A percentile compares a stretch with the other conserved stretches of the same genome.
These are phyloP conservation scores for Pichia membranifaciens DNA, from an alignment of 805 yeast genomes.

Conservation along the genomic window DNA sequence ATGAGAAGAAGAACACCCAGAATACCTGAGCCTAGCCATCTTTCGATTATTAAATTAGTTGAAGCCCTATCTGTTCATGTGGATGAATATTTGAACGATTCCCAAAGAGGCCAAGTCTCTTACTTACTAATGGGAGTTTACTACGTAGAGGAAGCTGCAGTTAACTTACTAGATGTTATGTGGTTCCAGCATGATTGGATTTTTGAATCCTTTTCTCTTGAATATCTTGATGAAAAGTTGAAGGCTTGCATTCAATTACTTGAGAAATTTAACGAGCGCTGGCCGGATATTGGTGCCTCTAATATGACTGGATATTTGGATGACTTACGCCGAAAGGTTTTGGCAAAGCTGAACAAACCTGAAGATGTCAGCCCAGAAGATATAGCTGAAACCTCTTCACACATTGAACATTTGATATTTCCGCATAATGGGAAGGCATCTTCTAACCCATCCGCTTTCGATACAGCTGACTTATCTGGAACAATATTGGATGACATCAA, in stretches of 20 bases:
- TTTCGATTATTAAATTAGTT: constrained; percentile 4
- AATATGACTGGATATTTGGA: constrained; percentile 6
- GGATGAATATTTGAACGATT: constrained; percentile 13
- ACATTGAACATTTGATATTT: constrained; percentile 6
- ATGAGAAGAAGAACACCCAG: constrained; percentile 14
- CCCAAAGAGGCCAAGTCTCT: constrained; percentile 10
- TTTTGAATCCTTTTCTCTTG: constrained; percentile 6
- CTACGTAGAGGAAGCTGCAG: constrained; percentile 10
- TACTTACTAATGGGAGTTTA: constrained; percentile 13
- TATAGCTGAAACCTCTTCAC: background rate
- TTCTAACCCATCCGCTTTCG: background rate
- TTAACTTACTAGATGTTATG: constrained; percentile 12
- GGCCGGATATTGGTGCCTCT: constrained; percentile 13
- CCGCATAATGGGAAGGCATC: constrained; percentile 2
- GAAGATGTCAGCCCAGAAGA: background rate
- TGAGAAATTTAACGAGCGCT: constrained; percentile 11
- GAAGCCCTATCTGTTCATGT: constrained; percentile 6
- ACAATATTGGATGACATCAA: no score
- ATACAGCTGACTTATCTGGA: no score
- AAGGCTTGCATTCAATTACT: constrained; percentile 8
- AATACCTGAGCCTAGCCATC: constrained; percentile 7
- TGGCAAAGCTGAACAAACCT: background rate
- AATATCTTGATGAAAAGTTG: constrained; percentile 6
- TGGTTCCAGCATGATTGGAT: constrained; percentile 16
- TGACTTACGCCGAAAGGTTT: background rate